Conservation (phyloP, 2,329 filamentous ascomycete species). For the Eutypella sp. region DNA sequence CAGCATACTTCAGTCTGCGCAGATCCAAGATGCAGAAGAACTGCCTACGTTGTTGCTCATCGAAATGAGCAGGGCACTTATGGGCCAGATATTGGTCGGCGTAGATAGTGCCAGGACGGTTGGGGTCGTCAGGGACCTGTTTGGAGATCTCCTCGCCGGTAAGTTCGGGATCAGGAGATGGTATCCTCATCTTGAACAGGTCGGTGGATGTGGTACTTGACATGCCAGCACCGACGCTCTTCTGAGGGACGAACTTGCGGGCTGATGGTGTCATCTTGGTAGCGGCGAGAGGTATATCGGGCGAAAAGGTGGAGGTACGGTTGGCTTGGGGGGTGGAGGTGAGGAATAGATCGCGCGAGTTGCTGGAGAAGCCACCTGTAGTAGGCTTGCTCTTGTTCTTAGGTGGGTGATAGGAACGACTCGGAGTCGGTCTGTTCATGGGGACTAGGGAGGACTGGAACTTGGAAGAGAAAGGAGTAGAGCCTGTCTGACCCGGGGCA, state of each 20-base stretch:
- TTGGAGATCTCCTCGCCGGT: conserved; percentile 50
- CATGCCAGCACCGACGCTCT: conserved; percentile 45
- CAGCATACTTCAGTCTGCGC: conserved; percentile 56
- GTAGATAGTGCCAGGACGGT: conserved; percentile 50
- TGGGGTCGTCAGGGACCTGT: conserved; percentile 48
- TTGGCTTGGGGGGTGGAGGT: conserved; percentile 23
- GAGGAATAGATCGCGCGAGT: conserved; percentile 25
- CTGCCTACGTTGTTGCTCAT: conserved; percentile 55
- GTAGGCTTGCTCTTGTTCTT: conserved; percentile 13
- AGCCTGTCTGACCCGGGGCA: conserved; percentile 25
- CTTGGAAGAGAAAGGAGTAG: conserved; percentile 24
- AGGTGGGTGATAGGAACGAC: conserved; percentile 14
- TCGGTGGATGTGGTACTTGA: conserved; percentile 45
- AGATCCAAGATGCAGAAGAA: conserved; percentile 61
- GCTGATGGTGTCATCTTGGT: conserved; percentile 15
- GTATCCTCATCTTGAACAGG: conserved; percentile 54
- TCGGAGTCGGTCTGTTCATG: conserved; percentile 20
- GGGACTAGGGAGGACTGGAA: conserved; percentile 30
- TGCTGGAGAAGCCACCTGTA: conserved; percentile 7
- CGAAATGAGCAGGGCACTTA: conserved; percentile 52
- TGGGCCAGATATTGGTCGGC: conserved; percentile 55
- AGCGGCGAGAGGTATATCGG: conserved; percentile 21
- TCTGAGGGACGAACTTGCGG: conserved; percentile 25
- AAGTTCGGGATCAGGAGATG: conserved; percentile 50
- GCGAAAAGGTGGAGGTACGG: conserved; percentile 23